Base-by-base conservation (phyloP, 345 rosid genomes). In the Brassica rapa region DNA sequence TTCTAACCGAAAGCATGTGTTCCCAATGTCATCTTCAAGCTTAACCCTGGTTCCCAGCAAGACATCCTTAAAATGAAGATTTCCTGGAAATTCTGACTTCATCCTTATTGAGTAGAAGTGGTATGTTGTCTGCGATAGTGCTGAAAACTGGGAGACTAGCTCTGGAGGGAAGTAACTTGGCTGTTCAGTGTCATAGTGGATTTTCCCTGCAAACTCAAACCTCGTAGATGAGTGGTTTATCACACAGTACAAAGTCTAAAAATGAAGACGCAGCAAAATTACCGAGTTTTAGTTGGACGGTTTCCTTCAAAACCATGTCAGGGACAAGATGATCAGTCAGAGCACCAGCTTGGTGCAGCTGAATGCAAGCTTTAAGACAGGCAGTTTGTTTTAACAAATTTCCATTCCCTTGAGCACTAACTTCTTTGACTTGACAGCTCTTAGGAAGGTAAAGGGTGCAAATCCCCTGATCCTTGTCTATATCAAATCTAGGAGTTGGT, bases 271-370 rank as follows among this genome's bases (percentile, higher is more conserved):
- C 57, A 59, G 60, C 79, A 43, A 49, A 70, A 86, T 85, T 93
- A 78, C 80, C 80, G 7, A 56, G 57, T 71, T 80, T 86, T 81
- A 81, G 83, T 24, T 41, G 72, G 21, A 70, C 79, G 62, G 80
- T 76, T 83, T 92, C 92, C 80, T 87, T 96, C 64, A 60, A 70
- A 49, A 88, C 85, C 78, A 83, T 88, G 75, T 88, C 91, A 39
- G 97, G 99, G 70, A 95, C 86, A 74, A 93, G 96, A 72, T 93
- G 39, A 86, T 93, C 96, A 8, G 88, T 90, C 71, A 95, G 84
- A 80, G 97, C 91, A 39, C 96, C 94, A 81, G 74, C 68, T 74
- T 30, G 0, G 49, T 95, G 91, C 25, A 95, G 92, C 73, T 86
- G 74, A 81, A 83, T 88, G 88, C 98, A 93, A 56, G 97, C 96